These are phyloP conservation scores for Retiboletus flavoniger DNA, from an alignment of 1,284 basidiomycete genomes.

Conservation along the genomic window DNA sequence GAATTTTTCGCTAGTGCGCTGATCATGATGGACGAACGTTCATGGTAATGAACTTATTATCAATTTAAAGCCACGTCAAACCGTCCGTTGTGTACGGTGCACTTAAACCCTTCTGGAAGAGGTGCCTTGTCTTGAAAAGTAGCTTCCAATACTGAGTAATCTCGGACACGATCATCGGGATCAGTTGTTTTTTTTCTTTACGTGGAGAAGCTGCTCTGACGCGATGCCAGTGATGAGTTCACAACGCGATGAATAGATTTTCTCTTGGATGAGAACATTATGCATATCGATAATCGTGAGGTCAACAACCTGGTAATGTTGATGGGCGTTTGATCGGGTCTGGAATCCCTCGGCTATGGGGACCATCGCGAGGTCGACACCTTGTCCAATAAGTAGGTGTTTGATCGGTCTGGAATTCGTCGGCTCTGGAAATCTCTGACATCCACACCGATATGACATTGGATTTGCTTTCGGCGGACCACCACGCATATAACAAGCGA, in stretches of 20 bases:
- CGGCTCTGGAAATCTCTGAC: not conserved
- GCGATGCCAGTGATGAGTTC: constrained; percentile 9
- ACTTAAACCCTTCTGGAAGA: constrained; percentile 16
- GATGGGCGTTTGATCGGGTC: constrained; percentile 12
- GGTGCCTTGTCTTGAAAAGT: constrained; percentile 11
- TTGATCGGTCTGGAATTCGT: constrained; percentile 11
- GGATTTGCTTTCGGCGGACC: constrained; percentile 2
- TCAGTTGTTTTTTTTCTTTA: constrained; percentile 19
- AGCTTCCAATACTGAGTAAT: constrained; percentile 16
- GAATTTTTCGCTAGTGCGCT: not conserved
- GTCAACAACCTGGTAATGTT: not conserved
- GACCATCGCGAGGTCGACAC: constrained; percentile 9
- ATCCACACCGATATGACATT: not conserved
- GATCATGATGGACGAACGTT: not conserved
- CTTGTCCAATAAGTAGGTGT: constrained; percentile 1
- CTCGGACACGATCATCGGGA: constrained; percentile 14
- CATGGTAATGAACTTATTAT: constrained; percentile 10
- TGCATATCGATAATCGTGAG: constrained; percentile 23
- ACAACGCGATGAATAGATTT: constrained; percentile 12
- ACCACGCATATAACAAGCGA: not conserved
- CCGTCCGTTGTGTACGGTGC: constrained; percentile 21
- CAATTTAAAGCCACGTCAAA: constrained; percentile 9
- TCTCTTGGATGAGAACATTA: constrained; percentile 18
- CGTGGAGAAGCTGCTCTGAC: constrained; percentile 24
- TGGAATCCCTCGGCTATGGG: constrained; percentile 19